Conservation (phyloP, 192 early-diverging fungal species). For the Gigaspora rosea region DNA sequence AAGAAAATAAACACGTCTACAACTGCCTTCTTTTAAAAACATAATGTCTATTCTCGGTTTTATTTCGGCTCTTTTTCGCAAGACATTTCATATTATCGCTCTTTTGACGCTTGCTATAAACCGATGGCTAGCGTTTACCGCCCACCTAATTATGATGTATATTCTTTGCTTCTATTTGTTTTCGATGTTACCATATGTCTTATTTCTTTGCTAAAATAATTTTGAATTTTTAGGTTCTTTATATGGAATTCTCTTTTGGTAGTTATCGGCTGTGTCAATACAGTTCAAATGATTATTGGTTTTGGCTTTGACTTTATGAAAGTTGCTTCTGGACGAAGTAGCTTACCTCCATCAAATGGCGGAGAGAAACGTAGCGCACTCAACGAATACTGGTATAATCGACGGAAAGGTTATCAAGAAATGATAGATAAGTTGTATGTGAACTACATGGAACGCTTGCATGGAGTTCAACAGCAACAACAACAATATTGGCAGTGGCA, state of each 20-base stretch:
- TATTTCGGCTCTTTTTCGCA: not conserved
- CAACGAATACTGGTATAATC: slow-evolving; percentile 5
- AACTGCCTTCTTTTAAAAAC: not conserved
- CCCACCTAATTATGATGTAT: slow-evolving; percentile 31
- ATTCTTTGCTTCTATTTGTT: not conserved
- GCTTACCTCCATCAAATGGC: not conserved
- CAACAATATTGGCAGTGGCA: not conserved
- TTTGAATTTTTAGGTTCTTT: slow-evolving; percentile 18
- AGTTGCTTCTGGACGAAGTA: not conserved
- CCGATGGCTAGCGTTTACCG: slow-evolving; percentile 25
- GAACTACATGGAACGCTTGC: slow-evolving; percentile 21
- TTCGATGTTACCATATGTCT: not conserved
- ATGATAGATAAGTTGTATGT: slow-evolving; percentile 28
- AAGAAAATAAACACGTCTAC: no score
- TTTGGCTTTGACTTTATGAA: slow-evolving; percentile 23
- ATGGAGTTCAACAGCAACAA: slow-evolving; percentile 32
- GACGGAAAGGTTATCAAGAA: slow-evolving; percentile 26
- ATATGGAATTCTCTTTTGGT: slow-evolving; percentile 31
- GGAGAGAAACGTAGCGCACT: not conserved
- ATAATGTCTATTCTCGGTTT: not conserved
- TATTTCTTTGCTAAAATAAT: not conserved
- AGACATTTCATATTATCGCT: not conserved
- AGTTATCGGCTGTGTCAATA: slow-evolving; percentile 28
- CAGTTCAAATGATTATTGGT: slow-evolving; percentile 25
- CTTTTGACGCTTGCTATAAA: slow-evolving; percentile 18